These are phyloP conservation scores for Nakazawaea molendinolei DNA, from an alignment of 805 yeast species.

Conservation along the genomic window DNA sequence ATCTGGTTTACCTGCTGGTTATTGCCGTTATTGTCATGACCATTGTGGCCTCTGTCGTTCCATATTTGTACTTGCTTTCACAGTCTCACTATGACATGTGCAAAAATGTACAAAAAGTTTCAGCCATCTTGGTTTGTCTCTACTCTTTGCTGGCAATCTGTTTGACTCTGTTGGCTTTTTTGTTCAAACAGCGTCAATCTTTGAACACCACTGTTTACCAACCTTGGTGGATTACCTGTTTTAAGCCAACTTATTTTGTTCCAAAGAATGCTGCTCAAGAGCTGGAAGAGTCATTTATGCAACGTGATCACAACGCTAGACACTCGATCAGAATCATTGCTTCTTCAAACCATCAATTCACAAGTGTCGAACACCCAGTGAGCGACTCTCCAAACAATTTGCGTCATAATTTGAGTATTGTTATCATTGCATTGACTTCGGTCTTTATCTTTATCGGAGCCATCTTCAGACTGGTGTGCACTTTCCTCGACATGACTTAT, in stretches of 20 bases:
- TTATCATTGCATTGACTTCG: constrained; percentile 39
- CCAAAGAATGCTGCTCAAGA: constrained; percentile 41
- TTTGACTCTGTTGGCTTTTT: constrained; percentile 44
- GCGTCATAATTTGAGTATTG: constrained; percentile 45
- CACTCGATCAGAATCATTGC: constrained; percentile 56
- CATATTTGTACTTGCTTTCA: constrained; percentile 50
- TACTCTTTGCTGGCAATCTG: constrained; percentile 49
- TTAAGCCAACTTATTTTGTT: constrained; percentile 52
- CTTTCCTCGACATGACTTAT: constrained; percentile 29
- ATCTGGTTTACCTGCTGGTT: constrained; percentile 45
- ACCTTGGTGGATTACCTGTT: constrained; percentile 75
- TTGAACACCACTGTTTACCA: constrained; percentile 46
- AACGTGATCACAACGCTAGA: constrained; percentile 39
- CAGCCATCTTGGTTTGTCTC: constrained; percentile 36
- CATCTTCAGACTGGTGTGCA: constrained; percentile 40
- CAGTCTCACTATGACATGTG: constrained; percentile 40
- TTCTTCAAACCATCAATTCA: constrained; percentile 36
- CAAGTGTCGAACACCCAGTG: constrained; percentile 8
- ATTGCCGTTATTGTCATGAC: constrained; percentile 60
- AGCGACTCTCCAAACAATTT: constrained; percentile 26
- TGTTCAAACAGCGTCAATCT: constrained; percentile 48
- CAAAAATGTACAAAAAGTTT: constrained; percentile 46
- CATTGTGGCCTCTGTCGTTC: constrained; percentile 53
- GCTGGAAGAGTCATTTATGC: constrained; percentile 41
- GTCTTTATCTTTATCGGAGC: constrained; percentile 44